These are phyloP conservation scores for Pseudopyrenochaeta lycopersici DNA, from an alignment of 2,329 filamentous ascomycete species.

Conservation along the genomic window DNA sequence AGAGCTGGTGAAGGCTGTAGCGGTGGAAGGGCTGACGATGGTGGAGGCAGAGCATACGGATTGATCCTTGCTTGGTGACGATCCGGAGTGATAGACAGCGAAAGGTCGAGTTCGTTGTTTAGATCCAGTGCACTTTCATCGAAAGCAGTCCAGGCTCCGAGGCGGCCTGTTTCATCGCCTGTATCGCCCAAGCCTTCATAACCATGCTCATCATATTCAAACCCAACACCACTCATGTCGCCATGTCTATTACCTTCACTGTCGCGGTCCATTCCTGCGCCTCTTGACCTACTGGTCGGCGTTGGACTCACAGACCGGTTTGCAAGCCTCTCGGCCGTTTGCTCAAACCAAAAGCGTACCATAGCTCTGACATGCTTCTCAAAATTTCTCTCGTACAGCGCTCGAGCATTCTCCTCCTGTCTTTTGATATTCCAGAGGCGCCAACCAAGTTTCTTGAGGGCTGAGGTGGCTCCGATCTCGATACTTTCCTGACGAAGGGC, in stretches of 20 bases:
- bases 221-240: neutral
- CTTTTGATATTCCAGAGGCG: constrained; percentile 64
- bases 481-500: constrained; percentile 57
- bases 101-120: constrained; percentile 39
- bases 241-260: constrained; percentile 5
- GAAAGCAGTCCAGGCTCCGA: constrained; percentile 51
- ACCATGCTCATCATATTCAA: constrained; percentile 1
- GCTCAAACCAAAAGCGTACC: constrained; percentile 64
- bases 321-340: constrained; percentile 45
- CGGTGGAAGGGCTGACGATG: neutral
- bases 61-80: constrained; percentile 12
- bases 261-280: constrained; percentile 14
- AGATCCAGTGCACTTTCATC: constrained; percentile 43
- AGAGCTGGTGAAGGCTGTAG: neutral
- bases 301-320: constrained; percentile 34
- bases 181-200: constrained; percentile 8
- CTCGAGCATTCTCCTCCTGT: constrained; percentile 61
- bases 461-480: constrained; percentile 56
- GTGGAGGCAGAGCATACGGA: constrained; percentile 4
- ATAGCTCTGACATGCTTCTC: constrained; percentile 65
- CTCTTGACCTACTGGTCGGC: constrained; percentile 25
- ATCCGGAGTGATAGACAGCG: constrained; percentile 39
- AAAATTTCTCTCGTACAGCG: constrained; percentile 62
- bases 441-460: constrained; percentile 66
- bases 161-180: constrained; percentile 41